phyloP scores from a whole-genome alignment of 768 basidiomycete genomes.

The Sarcodon aspratus region DNA sequence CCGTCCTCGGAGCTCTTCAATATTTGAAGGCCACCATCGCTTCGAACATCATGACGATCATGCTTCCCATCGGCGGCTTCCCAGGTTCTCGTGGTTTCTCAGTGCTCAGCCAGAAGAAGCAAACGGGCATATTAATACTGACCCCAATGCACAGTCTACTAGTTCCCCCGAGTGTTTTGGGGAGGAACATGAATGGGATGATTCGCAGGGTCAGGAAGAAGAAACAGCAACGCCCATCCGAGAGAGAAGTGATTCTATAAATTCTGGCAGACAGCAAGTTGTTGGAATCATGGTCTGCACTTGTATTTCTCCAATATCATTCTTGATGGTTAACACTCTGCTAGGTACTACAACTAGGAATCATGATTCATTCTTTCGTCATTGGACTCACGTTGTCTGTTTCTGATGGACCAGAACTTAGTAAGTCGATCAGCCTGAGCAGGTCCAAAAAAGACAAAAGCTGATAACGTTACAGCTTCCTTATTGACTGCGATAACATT shows the following conservation, averaged over 20 bases:
- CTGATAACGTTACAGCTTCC: constrained; percentile 34
- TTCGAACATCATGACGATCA: constrained; percentile 19
- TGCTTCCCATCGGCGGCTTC: constrained; percentile 9
- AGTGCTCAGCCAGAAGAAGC: neutral
- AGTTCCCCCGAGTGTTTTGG: too few relatives aligned
- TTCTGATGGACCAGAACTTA: constrained; percentile 57
- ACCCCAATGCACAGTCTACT: neutral
- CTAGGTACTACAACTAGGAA: constrained; percentile 72
- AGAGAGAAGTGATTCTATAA: neutral
- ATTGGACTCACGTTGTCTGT: constrained; percentile 73
- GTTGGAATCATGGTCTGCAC: constrained; percentile 59
- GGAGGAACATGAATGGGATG: neutral
- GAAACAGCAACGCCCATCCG: constrained; percentile 11
- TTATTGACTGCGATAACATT: constrained; percentile 67
- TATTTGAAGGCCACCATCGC: constrained; percentile 25
- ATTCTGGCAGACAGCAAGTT: constrained; percentile 48
- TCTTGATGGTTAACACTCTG: neutral
- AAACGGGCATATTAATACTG: constrained; percentile 3
- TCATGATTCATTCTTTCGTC: constrained; percentile 77
- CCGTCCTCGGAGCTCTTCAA: neutral
- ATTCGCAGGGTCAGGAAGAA: constrained; percentile 1
- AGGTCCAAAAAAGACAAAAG: neutral
- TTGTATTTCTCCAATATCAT: neutral
- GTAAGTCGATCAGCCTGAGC: constrained; percentile 27
- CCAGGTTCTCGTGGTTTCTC: constrained; percentile 4